Conservation (phyloP, 1,139 yeast species). For the Candida tetrigidarum region DNA sequence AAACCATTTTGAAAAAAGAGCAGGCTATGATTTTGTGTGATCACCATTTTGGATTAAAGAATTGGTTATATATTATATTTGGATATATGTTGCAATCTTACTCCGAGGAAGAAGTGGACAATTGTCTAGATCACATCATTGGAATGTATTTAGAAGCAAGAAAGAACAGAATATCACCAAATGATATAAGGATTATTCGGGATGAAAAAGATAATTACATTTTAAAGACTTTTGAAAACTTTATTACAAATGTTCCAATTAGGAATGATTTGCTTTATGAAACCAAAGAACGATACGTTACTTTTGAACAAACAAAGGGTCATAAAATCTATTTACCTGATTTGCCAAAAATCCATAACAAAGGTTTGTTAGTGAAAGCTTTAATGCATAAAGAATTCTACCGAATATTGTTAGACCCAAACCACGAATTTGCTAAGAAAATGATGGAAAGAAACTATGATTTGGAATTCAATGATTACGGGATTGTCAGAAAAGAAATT, state of each 20-base stretch:
- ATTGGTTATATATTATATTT: constrained; percentile 40
- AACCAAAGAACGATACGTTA: constrained; percentile 19
- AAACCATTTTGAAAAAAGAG: constrained; percentile 18
- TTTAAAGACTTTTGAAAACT: constrained; percentile 23
- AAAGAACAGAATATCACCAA: constrained; percentile 13
- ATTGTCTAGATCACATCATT: constrained; percentile 34
- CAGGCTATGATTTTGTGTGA: constrained; percentile 13
- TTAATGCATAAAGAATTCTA: constrained; percentile 47
- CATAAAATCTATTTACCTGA: constrained; percentile 35
- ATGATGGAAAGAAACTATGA: constrained; percentile 24
- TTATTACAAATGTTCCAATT: constrained; percentile 25
- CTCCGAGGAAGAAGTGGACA: constrained; percentile 28
- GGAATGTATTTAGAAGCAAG: constrained; percentile 32
- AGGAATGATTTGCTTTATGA: constrained; percentile 15
- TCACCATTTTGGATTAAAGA: constrained; percentile 23
- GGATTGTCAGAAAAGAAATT: constrained; percentile 37
- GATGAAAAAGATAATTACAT: constrained; percentile 18
- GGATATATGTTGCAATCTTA: constrained; percentile 39
- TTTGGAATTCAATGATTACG: constrained; percentile 22
- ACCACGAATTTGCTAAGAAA: constrained; percentile 33
- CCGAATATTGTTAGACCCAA: constrained; percentile 33
- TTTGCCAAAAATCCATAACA: constrained; percentile 38
- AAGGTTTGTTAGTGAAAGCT: constrained; percentile 37
- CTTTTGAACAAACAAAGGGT: constrained; percentile 30
- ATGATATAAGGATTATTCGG: constrained; percentile 13